A percentile compares a stretch with the other conserved stretches of the same genome.
Evolutionary conservation across 106 monocot species (phyloP).

Genomic region (Dendrobium huoshanense): DNA sequence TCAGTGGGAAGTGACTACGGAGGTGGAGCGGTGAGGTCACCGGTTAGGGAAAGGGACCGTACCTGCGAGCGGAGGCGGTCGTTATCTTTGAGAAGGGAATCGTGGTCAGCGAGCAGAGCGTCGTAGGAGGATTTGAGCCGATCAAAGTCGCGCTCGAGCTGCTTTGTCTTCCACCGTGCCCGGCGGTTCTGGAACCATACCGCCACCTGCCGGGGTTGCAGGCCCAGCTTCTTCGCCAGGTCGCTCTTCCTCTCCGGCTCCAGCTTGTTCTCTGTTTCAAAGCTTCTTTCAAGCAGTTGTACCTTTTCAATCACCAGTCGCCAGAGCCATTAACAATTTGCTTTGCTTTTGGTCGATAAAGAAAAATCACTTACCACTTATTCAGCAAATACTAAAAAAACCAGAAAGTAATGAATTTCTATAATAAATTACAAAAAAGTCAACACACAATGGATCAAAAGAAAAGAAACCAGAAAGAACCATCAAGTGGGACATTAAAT

Average conservation of each 20-base stretch:
- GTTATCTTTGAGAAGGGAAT: slow-evolving; percentile 55
- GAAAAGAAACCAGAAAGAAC: neutral
- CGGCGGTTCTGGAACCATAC: slow-evolving; percentile 76
- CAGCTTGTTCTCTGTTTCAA: slow-evolving; percentile 82
- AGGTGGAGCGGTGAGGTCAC: neutral
- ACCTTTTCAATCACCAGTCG: slow-evolving; percentile 30
- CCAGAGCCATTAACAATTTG: neutral
- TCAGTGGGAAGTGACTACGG: too few species aligned
- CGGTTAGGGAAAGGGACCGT: neutral
- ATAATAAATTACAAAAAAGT: too few species aligned
- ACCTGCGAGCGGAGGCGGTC: slow-evolving; percentile 31
- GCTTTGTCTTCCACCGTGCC: slow-evolving; percentile 69
- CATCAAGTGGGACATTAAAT: neutral
- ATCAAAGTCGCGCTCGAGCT: slow-evolving; percentile 70
- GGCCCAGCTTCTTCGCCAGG: slow-evolving; percentile 69
- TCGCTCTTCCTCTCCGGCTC: slow-evolving; percentile 87
- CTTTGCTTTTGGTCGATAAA: neutral
- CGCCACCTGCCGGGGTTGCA: slow-evolving; percentile 79
- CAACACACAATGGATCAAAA: neutral
- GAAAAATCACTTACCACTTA: neutral
- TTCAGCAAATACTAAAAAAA: too few species aligned
- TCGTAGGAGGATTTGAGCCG: slow-evolving; percentile 67
- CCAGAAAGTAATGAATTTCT: too few species aligned
- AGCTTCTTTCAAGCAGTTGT: slow-evolving; percentile 67
- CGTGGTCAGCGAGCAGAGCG: slow-evolving; percentile 50